Evolutionary conservation across 1,284 basidiomycete genomes (phyloP).

Genomic region (Hortiboletus rubellus): DNA sequence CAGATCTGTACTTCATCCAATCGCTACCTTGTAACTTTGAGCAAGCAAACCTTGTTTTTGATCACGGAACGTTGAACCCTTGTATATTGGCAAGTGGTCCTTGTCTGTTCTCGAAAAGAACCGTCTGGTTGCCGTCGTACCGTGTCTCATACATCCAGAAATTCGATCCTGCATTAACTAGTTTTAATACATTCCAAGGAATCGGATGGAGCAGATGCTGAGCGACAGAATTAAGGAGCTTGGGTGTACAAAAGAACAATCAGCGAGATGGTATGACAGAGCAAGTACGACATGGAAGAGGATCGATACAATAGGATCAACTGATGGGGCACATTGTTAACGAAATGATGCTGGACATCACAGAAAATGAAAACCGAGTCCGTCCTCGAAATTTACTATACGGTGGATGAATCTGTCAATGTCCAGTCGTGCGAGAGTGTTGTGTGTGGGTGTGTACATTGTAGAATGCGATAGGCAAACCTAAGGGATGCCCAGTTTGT

Average conservation of each 20-base stretch:
- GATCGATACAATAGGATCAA: slow-evolving; percentile 15
- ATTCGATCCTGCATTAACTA: background rate
- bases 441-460: slow-evolving; percentile 11
- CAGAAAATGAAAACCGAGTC: background rate
- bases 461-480: slow-evolving; percentile 11
- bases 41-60: background rate
- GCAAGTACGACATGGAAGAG: background rate
- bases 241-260: slow-evolving; percentile 8
- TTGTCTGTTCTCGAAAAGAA: background rate
- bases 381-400: slow-evolving; percentile 9
- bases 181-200: slow-evolving; percentile 15
- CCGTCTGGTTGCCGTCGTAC: background rate
- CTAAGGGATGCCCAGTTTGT: slow-evolving; percentile 65
- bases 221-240: slow-evolving; percentile 12
- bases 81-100: background rate
- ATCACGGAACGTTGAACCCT: too few species aligned
- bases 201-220: background rate
- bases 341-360: slow-evolving; percentile 4
- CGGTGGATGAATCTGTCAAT: slow-evolving; percentile 6
- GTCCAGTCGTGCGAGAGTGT: slow-evolving; percentile 16
- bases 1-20: slow-evolving; percentile 13
- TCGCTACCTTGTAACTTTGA: slow-evolving; percentile 2
- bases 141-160: background rate
- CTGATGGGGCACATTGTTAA: slow-evolving; percentile 1
- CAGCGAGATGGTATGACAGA: slow-evolving; percentile 7